These are phyloP conservation scores for Dictyostelium discoideum DNA, from an alignment of 78 protist genomes.

Conservation along the genomic window DNA sequence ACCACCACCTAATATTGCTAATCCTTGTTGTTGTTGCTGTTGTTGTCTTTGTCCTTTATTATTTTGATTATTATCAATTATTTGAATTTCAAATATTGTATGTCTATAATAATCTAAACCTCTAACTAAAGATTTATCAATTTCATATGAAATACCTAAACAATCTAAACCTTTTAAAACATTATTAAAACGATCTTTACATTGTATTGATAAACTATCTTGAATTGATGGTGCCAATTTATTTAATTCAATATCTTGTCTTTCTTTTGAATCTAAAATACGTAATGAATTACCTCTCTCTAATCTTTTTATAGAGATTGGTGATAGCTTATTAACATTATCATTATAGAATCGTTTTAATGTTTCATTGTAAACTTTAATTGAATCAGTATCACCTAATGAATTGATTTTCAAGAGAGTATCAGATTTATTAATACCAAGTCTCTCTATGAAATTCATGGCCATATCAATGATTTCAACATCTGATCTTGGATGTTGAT, in stretches of 20 bases:
- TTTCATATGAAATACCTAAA: conserved; percentile 1
- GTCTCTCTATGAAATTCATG: neutral
- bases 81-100: conserved; percentile 82
- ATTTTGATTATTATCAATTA: neutral
- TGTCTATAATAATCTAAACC: conserved; percentile 88
- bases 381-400: conserved; percentile 32
- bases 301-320: conserved; percentile 30
- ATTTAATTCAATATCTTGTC: conserved; percentile 25
- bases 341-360: neutral
- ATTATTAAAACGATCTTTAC: conserved; percentile 24
- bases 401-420: conserved; percentile 46
- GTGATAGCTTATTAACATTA: neutral
- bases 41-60: neutral
- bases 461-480: conserved; percentile 66
- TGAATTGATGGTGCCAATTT: conserved; percentile 53
- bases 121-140: conserved; percentile 55
- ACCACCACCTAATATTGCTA: conserved; percentile 70
- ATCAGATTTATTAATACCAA: neutral
- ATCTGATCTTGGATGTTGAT: conserved; percentile 35
- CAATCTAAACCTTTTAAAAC: conserved; percentile 16
- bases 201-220: neutral
- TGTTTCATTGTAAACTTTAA: neutral
- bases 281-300: conserved; percentile 54
- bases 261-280: conserved; percentile 79
- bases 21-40: neutral